These are phyloP conservation scores for Ogataea wickerhamii DNA, from an alignment of 805 yeast genomes.

Conservation along the genomic window DNA sequence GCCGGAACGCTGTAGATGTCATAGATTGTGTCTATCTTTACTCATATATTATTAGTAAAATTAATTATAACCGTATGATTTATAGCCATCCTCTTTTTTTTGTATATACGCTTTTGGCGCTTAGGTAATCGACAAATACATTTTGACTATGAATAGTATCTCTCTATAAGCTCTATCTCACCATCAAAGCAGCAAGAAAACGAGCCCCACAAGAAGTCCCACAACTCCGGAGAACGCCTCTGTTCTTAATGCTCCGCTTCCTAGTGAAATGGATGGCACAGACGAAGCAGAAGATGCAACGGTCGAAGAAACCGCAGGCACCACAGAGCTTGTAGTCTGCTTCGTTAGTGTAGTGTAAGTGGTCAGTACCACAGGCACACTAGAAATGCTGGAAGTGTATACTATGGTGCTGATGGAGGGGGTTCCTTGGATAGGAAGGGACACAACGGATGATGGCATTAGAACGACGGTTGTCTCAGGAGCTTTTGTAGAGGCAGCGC, in stretches of 20 bases:
- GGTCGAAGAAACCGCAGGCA: neutral
- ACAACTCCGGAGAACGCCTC: conserved; percentile 9
- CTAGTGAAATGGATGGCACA: conserved; percentile 13
- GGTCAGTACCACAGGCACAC: conserved; percentile 24
- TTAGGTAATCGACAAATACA: too few species aligned
- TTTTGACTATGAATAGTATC: too few species aligned
- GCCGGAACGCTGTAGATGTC: too few species aligned
- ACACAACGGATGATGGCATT: conserved; percentile 18
- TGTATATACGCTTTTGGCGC: too few species aligned
- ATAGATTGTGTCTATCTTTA: too few species aligned
- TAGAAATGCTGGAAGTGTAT: conserved; percentile 27
- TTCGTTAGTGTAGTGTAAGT: conserved; percentile 17
- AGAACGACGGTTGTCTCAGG: conserved; percentile 18
- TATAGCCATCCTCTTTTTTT: too few species aligned
- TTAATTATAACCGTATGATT: too few species aligned
- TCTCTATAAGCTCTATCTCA: too few species aligned
- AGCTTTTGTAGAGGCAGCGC: conserved; percentile 7
- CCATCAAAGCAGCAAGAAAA: conserved; percentile 10
- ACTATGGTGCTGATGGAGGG: conserved; percentile 15
- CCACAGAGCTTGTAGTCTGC: neutral
- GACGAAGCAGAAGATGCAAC: conserved; percentile 4
- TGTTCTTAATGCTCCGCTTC: conserved; percentile 14
- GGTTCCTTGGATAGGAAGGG: conserved; percentile 17
- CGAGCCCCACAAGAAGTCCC: conserved; percentile 11
- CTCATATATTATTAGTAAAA: too few species aligned